phyloP scores from a whole-genome alignment of 2,329 filamentous ascomycete genomes.

The Fusarium pseudocircinatum region DNA sequence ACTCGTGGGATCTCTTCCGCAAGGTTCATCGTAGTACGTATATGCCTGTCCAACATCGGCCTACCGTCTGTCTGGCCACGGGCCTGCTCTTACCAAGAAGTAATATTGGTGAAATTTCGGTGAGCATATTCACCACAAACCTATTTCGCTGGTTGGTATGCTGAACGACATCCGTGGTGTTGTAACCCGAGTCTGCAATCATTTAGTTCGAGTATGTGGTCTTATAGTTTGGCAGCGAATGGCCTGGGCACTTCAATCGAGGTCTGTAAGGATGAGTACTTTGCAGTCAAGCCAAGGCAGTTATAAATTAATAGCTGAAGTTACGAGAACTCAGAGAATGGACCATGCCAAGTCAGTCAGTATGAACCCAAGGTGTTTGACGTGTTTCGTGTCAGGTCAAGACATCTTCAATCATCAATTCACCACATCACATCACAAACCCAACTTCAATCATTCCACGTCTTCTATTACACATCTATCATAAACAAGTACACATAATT shows the following conservation, averaged over 20 bases:
- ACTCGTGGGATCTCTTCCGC: not conserved
- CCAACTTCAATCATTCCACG: not conserved
- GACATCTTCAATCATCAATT: accelerated
- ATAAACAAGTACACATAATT: slow-evolving; percentile 12
- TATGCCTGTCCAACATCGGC: not conserved
- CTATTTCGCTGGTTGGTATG: accelerated
- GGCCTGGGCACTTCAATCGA: not conserved
- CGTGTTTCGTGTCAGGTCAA: accelerated
- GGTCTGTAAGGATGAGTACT: accelerated
- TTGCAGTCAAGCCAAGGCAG: too few relatives aligned
- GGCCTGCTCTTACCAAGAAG: not conserved
- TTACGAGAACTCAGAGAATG: not conserved
- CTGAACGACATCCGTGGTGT: accelerated
- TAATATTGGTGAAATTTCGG: too few relatives aligned
- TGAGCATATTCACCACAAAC: not conserved
- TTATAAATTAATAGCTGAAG: accelerated
- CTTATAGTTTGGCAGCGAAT: not conserved
- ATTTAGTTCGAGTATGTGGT: not conserved
- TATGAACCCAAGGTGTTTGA: accelerated
- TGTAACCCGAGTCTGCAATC: accelerated
- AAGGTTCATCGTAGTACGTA: accelerated
- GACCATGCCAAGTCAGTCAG: accelerated
- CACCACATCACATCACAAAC: not conserved
- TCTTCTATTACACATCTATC: slow-evolving; percentile 11
- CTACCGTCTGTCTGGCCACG: not conserved